phyloP scores from a whole-genome alignment of 352 stramenopile species.

The Phytophthora palmivora region DNA sequence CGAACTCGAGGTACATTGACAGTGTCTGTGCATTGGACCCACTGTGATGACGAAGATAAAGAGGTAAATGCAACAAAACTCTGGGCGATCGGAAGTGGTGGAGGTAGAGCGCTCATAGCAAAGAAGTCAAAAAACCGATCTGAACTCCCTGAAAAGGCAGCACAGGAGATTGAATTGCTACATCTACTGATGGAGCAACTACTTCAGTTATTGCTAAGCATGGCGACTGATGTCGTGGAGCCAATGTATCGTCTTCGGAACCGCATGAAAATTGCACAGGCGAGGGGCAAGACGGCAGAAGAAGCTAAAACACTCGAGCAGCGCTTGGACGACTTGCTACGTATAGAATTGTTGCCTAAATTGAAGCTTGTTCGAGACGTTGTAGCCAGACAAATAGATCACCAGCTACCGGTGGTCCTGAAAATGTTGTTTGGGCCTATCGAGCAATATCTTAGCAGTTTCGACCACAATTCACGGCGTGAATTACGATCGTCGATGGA shows the following conservation, averaged over 20 bases:
- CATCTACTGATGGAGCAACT: conserved; percentile 26
- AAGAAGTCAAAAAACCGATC: conserved; percentile 35
- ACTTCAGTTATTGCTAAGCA: conserved; percentile 32
- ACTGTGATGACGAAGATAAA: conserved; percentile 33
- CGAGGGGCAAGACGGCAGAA: conserved; percentile 60
- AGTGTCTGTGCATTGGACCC: conserved; percentile 66
- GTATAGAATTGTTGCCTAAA: conserved; percentile 23
- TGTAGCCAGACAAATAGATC: conserved; percentile 5
- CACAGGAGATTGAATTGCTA: conserved; percentile 26
- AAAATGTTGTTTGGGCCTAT: conserved; percentile 25
- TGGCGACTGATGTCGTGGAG: conserved; percentile 46
- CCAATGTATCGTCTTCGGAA: conserved; percentile 59
- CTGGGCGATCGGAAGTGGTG: conserved; percentile 31
- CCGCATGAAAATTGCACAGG: conserved; percentile 52
- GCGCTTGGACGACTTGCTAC: conserved; percentile 44
- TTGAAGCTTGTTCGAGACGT: conserved; percentile 15
- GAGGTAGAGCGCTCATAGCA: conserved; percentile 17
- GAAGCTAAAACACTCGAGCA: conserved; percentile 79
- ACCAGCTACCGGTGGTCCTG: conserved; percentile 14
- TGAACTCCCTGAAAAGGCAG: conserved; percentile 27
- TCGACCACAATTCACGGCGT: conserved; percentile 22
- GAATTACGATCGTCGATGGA: conserved; percentile 23
- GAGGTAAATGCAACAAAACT: conserved; percentile 22
- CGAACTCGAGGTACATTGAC: conserved; percentile 48
- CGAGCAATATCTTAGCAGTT: conserved; percentile 30